Conservation (phyloP, 129 eudicot species). For the Artemisia argyi region DNA sequence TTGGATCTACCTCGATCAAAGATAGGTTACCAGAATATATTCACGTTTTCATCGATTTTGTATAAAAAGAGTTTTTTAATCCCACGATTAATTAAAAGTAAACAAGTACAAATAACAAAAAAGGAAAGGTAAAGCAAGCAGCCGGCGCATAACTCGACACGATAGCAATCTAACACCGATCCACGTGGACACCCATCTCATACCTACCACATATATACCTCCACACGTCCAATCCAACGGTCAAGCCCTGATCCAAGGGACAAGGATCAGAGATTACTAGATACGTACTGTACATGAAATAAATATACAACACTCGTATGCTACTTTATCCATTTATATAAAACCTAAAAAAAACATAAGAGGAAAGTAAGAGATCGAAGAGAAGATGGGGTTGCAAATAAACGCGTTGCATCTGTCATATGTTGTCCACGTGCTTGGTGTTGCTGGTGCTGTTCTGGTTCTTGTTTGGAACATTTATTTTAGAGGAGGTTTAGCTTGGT, state of each 20-base stretch:
- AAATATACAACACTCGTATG: neutral
- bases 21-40: no score
- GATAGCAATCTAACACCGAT: neutral
- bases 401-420: constrained; percentile 60
- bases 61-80: no score
- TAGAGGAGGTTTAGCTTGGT: no score
- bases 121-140: constrained; percentile 6
- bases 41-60: no score
- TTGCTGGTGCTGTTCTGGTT: constrained; percentile 63
- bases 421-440: constrained; percentile 67
- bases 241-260: constrained; percentile 20
- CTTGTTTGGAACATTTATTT: constrained; percentile 72
- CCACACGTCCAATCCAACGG: constrained; percentile 36
- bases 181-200: constrained; percentile 28
- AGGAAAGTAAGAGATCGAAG: neutral
- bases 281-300: neutral
- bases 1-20: no score
- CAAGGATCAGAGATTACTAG: constrained; percentile 9
- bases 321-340: neutral
- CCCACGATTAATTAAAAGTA: no score
- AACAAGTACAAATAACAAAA: neutral
- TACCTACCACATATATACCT: constrained; percentile 24
- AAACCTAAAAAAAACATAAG: neutral
- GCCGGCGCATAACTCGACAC: constrained; percentile 28
- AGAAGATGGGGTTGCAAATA: constrained; percentile 33